Evolutionary conservation across 805 yeast species (phyloP).

Genomic region (Yarrowia porcina): DNA sequence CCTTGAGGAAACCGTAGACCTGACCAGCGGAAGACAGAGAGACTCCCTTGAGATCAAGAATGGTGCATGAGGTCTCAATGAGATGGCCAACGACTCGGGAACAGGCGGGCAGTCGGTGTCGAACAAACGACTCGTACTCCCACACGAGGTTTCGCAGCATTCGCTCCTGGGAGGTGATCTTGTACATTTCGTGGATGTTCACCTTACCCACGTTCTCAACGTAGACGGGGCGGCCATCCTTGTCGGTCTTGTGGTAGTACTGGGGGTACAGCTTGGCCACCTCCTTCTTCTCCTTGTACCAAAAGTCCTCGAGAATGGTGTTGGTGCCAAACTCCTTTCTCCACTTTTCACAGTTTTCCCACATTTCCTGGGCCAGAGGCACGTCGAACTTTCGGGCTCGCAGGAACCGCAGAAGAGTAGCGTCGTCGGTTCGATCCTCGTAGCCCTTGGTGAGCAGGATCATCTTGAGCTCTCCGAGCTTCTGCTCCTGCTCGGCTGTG

Average conservation of each 20-base stretch:
- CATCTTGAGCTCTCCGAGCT: conserved; percentile 56
- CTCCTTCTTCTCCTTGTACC: conserved; percentile 85
- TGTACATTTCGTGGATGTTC: conserved; percentile 84
- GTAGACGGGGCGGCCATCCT: conserved; percentile 95
- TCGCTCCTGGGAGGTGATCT: conserved; percentile 90
- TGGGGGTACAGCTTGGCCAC: conserved; percentile 93
- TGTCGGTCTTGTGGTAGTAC: conserved; percentile 95
- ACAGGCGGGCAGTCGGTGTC: conserved; percentile 87
- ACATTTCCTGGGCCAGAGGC: conserved; percentile 76
- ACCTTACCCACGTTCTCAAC: conserved; percentile 91
- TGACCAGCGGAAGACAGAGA: conserved; percentile 79
- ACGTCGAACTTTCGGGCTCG: conserved; percentile 95
- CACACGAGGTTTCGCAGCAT: conserved; percentile 94
- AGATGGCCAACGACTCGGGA: conserved; percentile 74
- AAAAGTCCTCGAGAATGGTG: conserved; percentile 81
- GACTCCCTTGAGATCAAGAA: conserved; percentile 91
- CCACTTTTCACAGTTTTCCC: conserved; percentile 85
- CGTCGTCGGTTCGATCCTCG: conserved; percentile 79
- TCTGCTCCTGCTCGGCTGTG: conserved; percentile 61
- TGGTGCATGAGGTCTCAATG: conserved; percentile 94
- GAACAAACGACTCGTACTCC: conserved; percentile 92
- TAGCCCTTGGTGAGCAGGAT: conserved; percentile 62
- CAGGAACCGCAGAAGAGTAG: conserved; percentile 74
- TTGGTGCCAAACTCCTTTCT: conserved; percentile 81
- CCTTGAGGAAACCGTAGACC: conserved; percentile 83